phyloP scores from a whole-genome alignment of 2,329 filamentous ascomycete genomes.

The Talaromyces albobiverticillius region DNA sequence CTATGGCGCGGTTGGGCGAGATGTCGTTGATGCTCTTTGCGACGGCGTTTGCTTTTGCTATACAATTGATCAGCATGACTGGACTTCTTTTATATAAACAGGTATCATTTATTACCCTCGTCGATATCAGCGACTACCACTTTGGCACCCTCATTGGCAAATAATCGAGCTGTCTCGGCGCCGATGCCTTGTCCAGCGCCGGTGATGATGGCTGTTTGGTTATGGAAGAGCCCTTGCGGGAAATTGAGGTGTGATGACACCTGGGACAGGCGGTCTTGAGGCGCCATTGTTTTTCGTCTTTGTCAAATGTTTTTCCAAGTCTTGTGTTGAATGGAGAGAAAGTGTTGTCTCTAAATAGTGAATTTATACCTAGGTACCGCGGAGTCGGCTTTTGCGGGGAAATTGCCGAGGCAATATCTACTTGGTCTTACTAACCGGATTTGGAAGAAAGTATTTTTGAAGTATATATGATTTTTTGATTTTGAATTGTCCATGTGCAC shows the following conservation, averaged over 20 bases:
- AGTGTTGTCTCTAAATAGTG: background rate
- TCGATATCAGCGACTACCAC: conserved; percentile 85
- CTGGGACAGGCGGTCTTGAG: conserved; percentile 62
- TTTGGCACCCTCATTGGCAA: conserved; percentile 83
- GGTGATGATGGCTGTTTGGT: conserved; percentile 84
- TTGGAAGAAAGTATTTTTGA: background rate
- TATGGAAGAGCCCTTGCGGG: conserved; percentile 72
- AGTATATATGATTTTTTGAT: background rate
- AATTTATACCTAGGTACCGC: background rate
- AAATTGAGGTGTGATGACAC: conserved; percentile 78
- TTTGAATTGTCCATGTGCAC: background rate
- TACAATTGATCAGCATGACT: conserved; percentile 23
- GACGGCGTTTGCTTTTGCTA: conserved; percentile 67
- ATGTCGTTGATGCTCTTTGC: conserved; percentile 66
- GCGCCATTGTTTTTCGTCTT: conserved; percentile 32
- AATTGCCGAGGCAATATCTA: background rate
- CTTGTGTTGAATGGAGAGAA: background rate
- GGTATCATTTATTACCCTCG: conserved; percentile 55
- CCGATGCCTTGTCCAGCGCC: conserved; percentile 85
- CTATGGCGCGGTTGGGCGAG: conserved; percentile 64
- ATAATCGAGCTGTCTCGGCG: conserved; percentile 75
- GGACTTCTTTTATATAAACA: too few relatives aligned
- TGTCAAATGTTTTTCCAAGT: background rate
- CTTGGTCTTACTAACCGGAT: background rate
- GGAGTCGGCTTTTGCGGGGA: background rate